A percentile compares a stretch with the other conserved stretches of the same genome.
Conservation (phyloP, 202 grass and related monocot genomes). For the Miscanthus sacchariflorus region DNA sequence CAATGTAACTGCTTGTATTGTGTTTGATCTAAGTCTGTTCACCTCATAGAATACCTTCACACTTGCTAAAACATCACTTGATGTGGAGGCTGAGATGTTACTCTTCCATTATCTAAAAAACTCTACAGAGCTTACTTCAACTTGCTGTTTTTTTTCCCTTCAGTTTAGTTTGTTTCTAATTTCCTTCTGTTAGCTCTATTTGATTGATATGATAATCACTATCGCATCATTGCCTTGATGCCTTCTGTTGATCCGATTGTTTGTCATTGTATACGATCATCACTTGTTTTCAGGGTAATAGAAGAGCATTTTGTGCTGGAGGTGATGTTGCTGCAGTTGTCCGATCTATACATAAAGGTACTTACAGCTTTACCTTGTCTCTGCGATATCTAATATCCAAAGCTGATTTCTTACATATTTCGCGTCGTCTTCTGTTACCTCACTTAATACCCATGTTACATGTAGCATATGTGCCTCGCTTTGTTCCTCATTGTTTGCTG, state of each 20-base stretch:
- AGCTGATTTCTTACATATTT: conserved; percentile 30
- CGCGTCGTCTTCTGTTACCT: background rate
- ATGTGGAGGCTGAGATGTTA: background rate
- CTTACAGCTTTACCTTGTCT: conserved; percentile 20
- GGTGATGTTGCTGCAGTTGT: conserved; percentile 84
- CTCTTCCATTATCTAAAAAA: background rate
- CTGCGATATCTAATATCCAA: background rate
- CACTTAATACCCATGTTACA: conserved; percentile 1
- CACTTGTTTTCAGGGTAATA: conserved; percentile 76
- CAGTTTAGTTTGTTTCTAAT: conserved; percentile 14
- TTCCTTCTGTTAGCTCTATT: conserved; percentile 13
- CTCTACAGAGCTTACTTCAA: background rate
- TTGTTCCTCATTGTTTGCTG: conserved; percentile 29
- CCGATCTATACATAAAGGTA: conserved; percentile 70
- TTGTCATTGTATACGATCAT: background rate
- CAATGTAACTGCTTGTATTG: conserved; percentile 10
- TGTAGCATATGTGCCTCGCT: conserved; percentile 36
- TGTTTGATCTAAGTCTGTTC: background rate
- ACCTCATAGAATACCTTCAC: conserved; percentile 15
- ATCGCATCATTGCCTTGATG: conserved; percentile 20
- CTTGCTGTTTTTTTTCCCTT: background rate
- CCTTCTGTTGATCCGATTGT: background rate
- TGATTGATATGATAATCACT: conserved; percentile 31
- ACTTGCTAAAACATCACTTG: background rate
- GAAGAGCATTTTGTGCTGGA: conserved; percentile 99